These are phyloP conservation scores for Ehretia macrophylla DNA, from an alignment of 257 asterid species.

Conservation along the genomic window DNA sequence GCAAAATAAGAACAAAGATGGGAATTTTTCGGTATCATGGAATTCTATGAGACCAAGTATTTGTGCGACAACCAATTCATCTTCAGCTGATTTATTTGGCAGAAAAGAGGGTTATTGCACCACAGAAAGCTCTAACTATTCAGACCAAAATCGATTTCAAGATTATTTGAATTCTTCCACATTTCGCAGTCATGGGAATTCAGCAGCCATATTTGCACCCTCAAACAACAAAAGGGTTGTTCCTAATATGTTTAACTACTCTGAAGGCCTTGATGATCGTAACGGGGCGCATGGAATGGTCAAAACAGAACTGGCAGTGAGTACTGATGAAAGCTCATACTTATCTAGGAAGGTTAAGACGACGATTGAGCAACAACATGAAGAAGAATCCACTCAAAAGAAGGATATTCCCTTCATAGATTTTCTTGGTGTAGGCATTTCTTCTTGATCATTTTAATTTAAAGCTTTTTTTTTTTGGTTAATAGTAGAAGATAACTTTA, in stretches of 20 bases:
- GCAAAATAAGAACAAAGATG: conserved; percentile 36
- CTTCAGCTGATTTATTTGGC: conserved; percentile 27
- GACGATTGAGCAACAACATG: conserved; percentile 18
- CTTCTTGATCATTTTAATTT: conserved; percentile 35
- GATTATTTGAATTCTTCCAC: conserved; percentile 26
- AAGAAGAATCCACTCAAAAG: conserved; percentile 35
- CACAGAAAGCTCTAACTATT: conserved; percentile 2
- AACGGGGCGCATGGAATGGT: no score
- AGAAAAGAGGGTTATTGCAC: conserved; percentile 15
- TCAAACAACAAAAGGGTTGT: not conserved
- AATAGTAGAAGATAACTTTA: not conserved
- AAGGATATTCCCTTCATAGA: conserved; percentile 72
- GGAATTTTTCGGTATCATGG: conserved; percentile 52
- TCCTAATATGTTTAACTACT: no score
- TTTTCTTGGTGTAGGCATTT: conserved; percentile 91
- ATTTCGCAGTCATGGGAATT: conserved; percentile 26
- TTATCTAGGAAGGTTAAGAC: conserved; percentile 18
- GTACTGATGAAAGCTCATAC: conserved; percentile 8
- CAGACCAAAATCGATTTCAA: conserved; percentile 8
- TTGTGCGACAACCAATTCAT: conserved; percentile 6
- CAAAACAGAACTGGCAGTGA: not conserved
- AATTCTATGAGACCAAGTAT: conserved; percentile 17
- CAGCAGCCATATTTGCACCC: not conserved
- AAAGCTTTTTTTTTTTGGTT: not conserved
- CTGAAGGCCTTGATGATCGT: no score